A percentile compares a stretch with the other conserved stretches of the same genome.
phyloP scores from a whole-genome alignment of 768 basidiomycete genomes.

The Tulasnella sp. region DNA sequence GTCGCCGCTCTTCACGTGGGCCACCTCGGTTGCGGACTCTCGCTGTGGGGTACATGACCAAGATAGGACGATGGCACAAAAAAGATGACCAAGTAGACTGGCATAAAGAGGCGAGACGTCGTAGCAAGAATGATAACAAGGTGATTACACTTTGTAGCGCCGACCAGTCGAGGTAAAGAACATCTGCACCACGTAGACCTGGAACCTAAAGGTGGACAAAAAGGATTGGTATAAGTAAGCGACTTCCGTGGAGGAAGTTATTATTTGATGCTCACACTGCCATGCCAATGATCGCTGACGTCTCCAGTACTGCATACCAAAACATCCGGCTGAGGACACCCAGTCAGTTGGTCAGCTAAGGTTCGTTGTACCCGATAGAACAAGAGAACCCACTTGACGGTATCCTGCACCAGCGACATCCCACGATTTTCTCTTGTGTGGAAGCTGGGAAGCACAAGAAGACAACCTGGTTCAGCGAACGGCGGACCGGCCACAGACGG shows the following conservation, averaged over 20 bases:
- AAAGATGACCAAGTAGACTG: neutral
- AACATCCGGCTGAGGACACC: conserved; percentile 70
- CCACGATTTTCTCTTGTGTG: conserved; percentile 93
- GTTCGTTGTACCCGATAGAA: neutral
- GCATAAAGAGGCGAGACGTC: neutral
- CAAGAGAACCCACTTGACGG: conserved; percentile 64
- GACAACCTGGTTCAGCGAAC: neutral
- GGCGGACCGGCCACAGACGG: neutral
- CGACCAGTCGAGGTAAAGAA: conserved; percentile 96
- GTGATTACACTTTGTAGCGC: conserved; percentile 76
- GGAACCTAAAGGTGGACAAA: conserved; percentile 55
- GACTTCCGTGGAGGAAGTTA: conserved; percentile 31
- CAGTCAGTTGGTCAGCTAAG: conserved; percentile 27
- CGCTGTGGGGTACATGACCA: neutral
- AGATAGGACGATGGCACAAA: neutral
- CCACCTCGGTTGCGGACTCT: neutral
- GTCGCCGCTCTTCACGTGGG: neutral
- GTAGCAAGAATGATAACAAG: neutral
- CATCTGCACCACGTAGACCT: conserved; percentile 91
- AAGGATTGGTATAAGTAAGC: neutral
- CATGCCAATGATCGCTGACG: conserved; percentile 77
- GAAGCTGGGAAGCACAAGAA: conserved; percentile 57
- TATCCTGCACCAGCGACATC: conserved; percentile 90
- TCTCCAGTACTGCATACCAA: conserved; percentile 90
- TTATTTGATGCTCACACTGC: conserved; percentile 64